phyloP scores from a whole-genome alignment of 306 rosid species.

The Cajanus cajan region DNA sequence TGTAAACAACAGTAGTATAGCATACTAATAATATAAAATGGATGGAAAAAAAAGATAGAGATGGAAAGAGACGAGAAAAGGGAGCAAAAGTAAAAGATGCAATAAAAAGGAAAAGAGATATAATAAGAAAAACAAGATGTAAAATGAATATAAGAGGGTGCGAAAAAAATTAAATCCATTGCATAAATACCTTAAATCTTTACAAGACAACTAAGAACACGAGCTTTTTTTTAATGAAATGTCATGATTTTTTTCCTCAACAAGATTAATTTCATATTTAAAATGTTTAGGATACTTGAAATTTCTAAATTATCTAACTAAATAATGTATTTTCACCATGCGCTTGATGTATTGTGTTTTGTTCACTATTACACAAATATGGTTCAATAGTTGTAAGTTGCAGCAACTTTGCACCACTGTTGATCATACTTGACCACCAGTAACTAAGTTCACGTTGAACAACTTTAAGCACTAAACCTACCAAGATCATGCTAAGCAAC shows the following conservation, averaged over 20 bases:
- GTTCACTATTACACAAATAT: neutral
- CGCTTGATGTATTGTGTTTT: neutral
- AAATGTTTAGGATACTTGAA: too few relatives aligned
- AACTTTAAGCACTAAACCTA: neutral
- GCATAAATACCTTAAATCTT: neutral
- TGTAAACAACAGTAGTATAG: neutral
- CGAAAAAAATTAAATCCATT: neutral
- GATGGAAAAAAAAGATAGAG: neutral
- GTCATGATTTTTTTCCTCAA: neutral
- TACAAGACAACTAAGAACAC: neutral
- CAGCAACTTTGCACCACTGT: neutral
- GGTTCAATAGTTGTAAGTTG: neutral
- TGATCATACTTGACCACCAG: neutral
- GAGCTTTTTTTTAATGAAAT: neutral
- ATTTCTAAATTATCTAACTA: neutral
- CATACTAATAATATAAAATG: neutral
- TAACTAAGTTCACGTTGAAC: neutral
- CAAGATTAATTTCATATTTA: neutral
- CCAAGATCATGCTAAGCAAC: neutral
- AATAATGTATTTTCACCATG: neutral
- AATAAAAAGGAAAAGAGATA: neutral
- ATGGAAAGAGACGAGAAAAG: too few relatives aligned
- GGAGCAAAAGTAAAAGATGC: neutral
- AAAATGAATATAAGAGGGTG: too few relatives aligned
- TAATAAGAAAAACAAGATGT: too few relatives aligned